Percentiles rank a stretch among this genome's conserved stretches.
phyloP scores from a whole-genome alignment of 495 filamentous ascomycete species.

The Tuber aestivum region DNA sequence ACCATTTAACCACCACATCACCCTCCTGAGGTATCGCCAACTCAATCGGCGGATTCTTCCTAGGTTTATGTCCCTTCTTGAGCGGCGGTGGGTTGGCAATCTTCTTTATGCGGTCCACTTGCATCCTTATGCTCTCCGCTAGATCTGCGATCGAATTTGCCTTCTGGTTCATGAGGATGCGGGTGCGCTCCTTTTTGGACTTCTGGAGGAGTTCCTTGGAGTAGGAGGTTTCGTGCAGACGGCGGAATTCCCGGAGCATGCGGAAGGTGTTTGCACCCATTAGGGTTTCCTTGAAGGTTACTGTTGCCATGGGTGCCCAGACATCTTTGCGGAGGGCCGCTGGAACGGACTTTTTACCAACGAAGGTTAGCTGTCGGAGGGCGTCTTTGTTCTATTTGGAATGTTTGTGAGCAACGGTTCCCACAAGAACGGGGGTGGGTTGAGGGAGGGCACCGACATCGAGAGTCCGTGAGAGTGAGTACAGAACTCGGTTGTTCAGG shows the following conservation, averaged over 20 bases:
- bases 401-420: slow-evolving; percentile 6
- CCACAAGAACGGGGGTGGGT: background rate
- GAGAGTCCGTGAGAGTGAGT: slow-evolving; percentile 63
- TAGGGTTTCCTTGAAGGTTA: slow-evolving; percentile 58
- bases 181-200: slow-evolving; percentile 53
- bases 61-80: slow-evolving; percentile 42
- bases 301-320: slow-evolving; percentile 74
- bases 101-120: slow-evolving; percentile 40
- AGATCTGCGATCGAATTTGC: slow-evolving; percentile 84
- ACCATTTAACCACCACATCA: slow-evolving; percentile 62
- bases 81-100: slow-evolving; percentile 43
- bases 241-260: slow-evolving; percentile 74
- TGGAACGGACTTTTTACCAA: slow-evolving; percentile 85
- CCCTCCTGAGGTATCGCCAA: slow-evolving; percentile 28
- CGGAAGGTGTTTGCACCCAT: slow-evolving; percentile 71
- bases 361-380: slow-evolving; percentile 72
- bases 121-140: slow-evolving; percentile 63
- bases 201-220: slow-evolving; percentile 51
- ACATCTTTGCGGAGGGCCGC: slow-evolving; percentile 76
- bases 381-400: slow-evolving; percentile 56
- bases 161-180: slow-evolving; percentile 74
- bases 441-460: slow-evolving; percentile 53
- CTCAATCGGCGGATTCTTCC: slow-evolving; percentile 12
- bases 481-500: slow-evolving; percentile 73
- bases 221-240: slow-evolving; percentile 62